A percentile compares a stretch with the other conserved stretches of the same genome.
These are phyloP conservation scores for Russula olivacea DNA, from an alignment of 768 basidiomycete species.

Conservation along the genomic window DNA sequence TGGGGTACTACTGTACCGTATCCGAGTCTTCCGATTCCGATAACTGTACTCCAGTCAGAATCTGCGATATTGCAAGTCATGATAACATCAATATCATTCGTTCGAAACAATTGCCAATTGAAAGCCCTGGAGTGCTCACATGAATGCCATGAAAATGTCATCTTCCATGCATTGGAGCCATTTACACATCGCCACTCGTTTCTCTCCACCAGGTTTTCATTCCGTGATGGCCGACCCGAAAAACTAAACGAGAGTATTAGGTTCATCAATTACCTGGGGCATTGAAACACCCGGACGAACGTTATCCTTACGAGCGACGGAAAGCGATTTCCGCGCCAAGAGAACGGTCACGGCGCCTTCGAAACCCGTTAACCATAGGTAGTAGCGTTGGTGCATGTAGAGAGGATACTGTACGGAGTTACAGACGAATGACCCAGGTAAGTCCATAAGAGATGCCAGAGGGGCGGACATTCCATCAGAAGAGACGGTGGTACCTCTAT, in stretches of 20 bases:
- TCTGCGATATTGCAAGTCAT: background rate
- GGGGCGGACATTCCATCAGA: background rate
- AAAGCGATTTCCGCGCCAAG: background rate
- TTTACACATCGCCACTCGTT: background rate
- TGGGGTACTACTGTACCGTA: background rate
- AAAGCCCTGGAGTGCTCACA: background rate
- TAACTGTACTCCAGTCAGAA: background rate
- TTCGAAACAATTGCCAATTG: background rate
- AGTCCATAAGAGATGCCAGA: no score
- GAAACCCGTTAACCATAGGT: constrained; percentile 8
- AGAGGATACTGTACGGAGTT: background rate
- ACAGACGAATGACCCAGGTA: background rate
- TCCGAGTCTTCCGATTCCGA: background rate
- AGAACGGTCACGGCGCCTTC: background rate
- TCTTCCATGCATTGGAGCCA: constrained; percentile 1
- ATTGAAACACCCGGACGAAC: constrained; percentile 1
- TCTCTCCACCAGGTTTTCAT: no score
- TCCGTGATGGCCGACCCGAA: background rate
- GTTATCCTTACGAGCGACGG: background rate
- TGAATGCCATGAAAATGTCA: background rate
- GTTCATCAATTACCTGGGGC: background rate
- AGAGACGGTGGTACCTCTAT: background rate
- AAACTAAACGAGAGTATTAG: background rate
- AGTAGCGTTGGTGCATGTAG: background rate
- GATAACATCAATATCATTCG: background rate